Evolutionary conservation across 306 rosid species (phyloP).

Genomic region (Pterocarpus santalinus): DNA sequence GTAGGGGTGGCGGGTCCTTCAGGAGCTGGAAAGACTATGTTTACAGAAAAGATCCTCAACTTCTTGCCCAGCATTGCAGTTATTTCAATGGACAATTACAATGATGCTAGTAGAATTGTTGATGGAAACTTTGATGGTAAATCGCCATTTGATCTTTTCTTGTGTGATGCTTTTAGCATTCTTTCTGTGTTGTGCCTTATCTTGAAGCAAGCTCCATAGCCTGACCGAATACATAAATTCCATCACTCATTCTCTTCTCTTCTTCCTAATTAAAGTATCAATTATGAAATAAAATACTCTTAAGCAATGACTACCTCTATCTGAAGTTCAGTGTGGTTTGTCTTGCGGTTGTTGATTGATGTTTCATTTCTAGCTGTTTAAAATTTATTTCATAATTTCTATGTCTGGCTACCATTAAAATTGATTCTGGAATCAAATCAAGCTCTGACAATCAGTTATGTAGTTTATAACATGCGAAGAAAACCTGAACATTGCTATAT

Average conservation of each 20-base stretch:
- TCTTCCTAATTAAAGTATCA: constrained; percentile 17
- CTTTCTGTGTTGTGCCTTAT: constrained; percentile 29
- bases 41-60: constrained; percentile 89
- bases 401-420: too few species aligned
- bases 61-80: constrained; percentile 99
- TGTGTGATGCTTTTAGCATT: constrained; percentile 36
- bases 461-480: too few species aligned
- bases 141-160: constrained; percentile 36
- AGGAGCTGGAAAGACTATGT: constrained; percentile 95
- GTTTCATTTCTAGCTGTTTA: too few species aligned
- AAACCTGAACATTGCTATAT: too few species aligned
- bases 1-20: constrained; percentile 99
- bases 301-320: too few species aligned
- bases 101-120: constrained; percentile 93
- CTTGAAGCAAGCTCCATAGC: too few species aligned
- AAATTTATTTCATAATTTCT: too few species aligned
- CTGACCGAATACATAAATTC: too few species aligned
- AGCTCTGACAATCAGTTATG: too few species aligned
- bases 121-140: constrained; percentile 99
- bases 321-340: too few species aligned
- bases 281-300: not conserved
- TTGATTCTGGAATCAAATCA: too few species aligned
- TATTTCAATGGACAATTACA: constrained; percentile 97
- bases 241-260: not conserved
- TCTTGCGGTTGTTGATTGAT: too few species aligned